Evolutionary conservation across 2,329 filamentous ascomycete species (phyloP), one percentile per base, ranked within the genome.

Genomic region (Plenodomus tracheiphilus): DNA sequence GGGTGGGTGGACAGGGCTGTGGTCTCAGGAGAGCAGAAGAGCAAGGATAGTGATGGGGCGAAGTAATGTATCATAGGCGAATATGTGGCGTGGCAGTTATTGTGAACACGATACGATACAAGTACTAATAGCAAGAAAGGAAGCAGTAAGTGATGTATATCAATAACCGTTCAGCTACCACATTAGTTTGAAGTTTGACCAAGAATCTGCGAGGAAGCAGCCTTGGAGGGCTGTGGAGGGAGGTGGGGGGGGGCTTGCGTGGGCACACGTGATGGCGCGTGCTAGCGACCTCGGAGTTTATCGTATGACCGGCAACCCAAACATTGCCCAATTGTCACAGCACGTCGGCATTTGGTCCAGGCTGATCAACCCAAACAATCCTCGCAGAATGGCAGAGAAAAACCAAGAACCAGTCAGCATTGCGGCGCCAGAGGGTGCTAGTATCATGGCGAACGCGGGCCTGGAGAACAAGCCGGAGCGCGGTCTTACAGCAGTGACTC

Each of bases 1-100:
- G 88, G 88, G 0, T 91, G 85, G 77, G 79, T 81, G 43, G 89
- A 94, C 67, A 85, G 86, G 35, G 72, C 68, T 7, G 56, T 44
- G 17, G 17, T 60, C 10, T 34, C 41, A 2, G 43, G 49, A 8
- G 53, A 60, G 8, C 56, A 37, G 0, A 45, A 59, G 20, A 45
- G 30, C 3, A 53, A 56, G n/a, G 40, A 48, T 32, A 48, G 49
- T 2, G 43, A 55, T 10, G 43, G 43, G 34, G 42, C 30, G 32
- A 36, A 32, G 18, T 3, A 36, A 43, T 43, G n/a, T 6, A 13
- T 32, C 37, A n/a, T n/a, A n/a, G n/a, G n/a, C n/a, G n/a, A n/a
- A n/a, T 20, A 16, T 10, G 10, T 5, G 22, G 22, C 22, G 22
- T 25, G 22, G 22, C 5, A 25, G 5, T 25, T 10, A 25, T 10